Conservation (phyloP, 345 rosid species). For the Eucalyptus virginea region DNA sequence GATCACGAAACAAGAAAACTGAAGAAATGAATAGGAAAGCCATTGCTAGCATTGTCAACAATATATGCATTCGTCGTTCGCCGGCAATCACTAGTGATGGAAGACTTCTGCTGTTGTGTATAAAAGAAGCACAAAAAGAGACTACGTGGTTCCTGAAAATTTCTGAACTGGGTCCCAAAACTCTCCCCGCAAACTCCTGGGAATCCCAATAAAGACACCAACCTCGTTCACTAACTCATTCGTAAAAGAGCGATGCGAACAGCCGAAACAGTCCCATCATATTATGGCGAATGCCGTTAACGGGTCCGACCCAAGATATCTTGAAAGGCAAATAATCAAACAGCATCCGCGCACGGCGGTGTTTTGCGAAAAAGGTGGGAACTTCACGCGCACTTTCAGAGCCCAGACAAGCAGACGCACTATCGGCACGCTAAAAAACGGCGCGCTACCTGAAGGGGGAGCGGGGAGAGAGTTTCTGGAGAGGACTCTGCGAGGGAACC, state of each 20-base stretch:
- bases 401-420: not conserved
- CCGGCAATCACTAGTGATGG: not conserved
- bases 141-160: not conserved
- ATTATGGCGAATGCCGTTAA: not conserved
- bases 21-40: constrained; percentile 1
- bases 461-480: constrained; percentile 16
- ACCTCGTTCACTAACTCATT: not conserved
- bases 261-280: not conserved
- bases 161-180: not conserved
- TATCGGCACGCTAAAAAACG: not conserved
- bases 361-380: not conserved
- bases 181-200: not conserved
- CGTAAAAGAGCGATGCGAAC: not conserved
- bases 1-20: constrained; percentile 47
- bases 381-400: not conserved
- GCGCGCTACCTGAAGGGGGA: constrained; percentile 31
- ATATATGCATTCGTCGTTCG: not conserved
- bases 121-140: not conserved
- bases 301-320: not conserved
- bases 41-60: not conserved
- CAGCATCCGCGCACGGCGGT: not conserved
- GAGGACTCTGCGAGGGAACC: constrained; percentile 40
- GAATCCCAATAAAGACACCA: not conserved
- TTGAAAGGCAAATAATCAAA: not conserved
- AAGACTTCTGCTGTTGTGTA: not conserved